Evolutionary conservation across 495 filamentous ascomycete species (phyloP), one percentile per base, ranked within the genome.

Genomic region (Gamarada debralockiae): DNA sequence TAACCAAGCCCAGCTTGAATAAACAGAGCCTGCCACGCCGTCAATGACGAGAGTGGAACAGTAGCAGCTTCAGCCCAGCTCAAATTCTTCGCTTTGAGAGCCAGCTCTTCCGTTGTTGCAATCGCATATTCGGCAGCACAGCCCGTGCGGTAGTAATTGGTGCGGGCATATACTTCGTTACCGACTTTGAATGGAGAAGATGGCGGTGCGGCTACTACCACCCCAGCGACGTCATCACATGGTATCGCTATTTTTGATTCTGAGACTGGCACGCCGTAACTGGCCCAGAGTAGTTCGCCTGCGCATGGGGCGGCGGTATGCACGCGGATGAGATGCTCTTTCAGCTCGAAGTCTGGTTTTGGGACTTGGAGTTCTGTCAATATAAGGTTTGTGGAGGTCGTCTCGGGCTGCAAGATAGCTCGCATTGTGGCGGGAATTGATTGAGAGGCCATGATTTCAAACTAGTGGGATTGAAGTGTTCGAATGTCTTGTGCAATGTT

Each of bases 11-110:
- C 70, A 3, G 65, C 73, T 60, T 81, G 74, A 13, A 61, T 65
- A 56, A 84, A 84, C n/a, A 85, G 67, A 7, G 75, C 78, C 53
- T 83, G 77, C 73, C 73, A 84, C 3, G 78, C 82, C 39, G 76
- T 82, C 40, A 79, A 55, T 13, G 70, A 76, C 1, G 73, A 72
- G 43, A 83, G 55, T 0, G 82, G 80, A 17, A 82, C 69, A 0
- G 74, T 67, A 2, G 77, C 77, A 14, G 74, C 75, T 42, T 82
- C 71, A 10, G 66, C 70, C 48, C 73, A 74, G 8, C 55, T 64
- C 38, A 82, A 63, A 50, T 68, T 73, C 20, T 53, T 54, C 7
- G 80, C 78, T 57, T 75, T 78, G 14, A 58, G 44, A 3, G 75
- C 72, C 40, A 84, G 46, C 62, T 84, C 79, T 2, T 61, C 55